Evolutionary conservation across 345 rosid genomes (phyloP).

Genomic region (Citrus sp.): DNA sequence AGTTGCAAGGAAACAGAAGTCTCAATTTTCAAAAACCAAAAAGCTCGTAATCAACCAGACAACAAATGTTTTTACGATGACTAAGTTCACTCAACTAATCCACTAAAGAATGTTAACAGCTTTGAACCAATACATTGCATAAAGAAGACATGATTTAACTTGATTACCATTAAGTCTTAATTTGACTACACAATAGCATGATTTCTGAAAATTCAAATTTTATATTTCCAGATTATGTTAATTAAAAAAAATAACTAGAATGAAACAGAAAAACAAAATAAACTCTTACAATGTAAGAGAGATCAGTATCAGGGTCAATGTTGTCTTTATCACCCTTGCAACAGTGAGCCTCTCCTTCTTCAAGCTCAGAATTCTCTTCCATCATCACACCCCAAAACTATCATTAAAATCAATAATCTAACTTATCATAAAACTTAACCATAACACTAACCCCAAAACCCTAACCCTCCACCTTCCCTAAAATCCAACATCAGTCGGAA

Average conservation of each 20-base stretch:
- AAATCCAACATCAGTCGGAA: conserved; percentile 56
- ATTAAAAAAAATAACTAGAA: neutral
- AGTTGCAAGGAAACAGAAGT: neutral
- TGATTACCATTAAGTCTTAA: conserved; percentile 2
- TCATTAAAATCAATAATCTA: neutral
- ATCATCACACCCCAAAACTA: conserved; percentile 21
- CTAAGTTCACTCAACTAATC: neutral
- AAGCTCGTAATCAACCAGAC: neutral
- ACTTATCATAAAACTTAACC: conserved; percentile 20
- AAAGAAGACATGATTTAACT: neutral
- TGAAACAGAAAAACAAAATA: conserved; percentile 9
- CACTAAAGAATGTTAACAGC: neutral
- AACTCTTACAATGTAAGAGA: conserved; percentile 78
- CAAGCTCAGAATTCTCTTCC: conserved; percentile 59
- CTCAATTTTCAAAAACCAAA: neutral
- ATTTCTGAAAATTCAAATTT: neutral
- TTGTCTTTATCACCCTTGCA: conserved; percentile 28
- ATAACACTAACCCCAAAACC: conserved; percentile 18
- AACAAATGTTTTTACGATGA: neutral
- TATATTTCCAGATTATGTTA: neutral
- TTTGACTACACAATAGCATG: conserved; percentile 1
- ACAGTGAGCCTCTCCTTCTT: conserved; percentile 72
- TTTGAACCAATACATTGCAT: neutral
- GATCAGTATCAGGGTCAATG: conserved; percentile 56
- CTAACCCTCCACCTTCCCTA: conserved; percentile 40